Evolutionary conservation across 768 basidiomycete genomes (phyloP), one percentile per base, ranked within the genome.

Genomic region (Sporobolomyces roseus): DNA sequence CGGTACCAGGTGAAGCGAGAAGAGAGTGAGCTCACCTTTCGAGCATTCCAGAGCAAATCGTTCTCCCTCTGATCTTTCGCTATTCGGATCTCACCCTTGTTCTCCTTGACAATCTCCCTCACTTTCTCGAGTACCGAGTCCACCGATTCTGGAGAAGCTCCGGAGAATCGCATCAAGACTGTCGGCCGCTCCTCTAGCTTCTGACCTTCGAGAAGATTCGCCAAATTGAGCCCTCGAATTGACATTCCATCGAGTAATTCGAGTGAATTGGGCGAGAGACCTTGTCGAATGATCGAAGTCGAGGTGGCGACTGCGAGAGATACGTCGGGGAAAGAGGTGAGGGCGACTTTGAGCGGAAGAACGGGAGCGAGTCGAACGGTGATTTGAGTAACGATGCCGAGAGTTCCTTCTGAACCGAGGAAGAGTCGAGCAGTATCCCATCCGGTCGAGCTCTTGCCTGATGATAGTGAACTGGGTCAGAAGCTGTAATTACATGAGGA

Each of bases 121-220:
- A 91, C 84, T n/a, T 81, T 78, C 50, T 83, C 81, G 0, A 88
- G 84, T 0, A 89, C 83, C 48, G 83, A 82, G 5, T 83, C 76
- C 77, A 80, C 78, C 30, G 87, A 84, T 8, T 84, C 82, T 16
- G 82, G 78, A 0, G 83, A 80, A 38, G 89, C 85, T 3, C 91
- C 91, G 77, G 93, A 90, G 59, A 96, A 84, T 78, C 94, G 93
- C 83, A 97, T 90, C 80, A 96, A 91, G 14, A 96, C 83, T 0
- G 87, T 87, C 75, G 73, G 73, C 29, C 69, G 38, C 56, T 76
- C 75, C 10, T 30, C 14, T 19, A 73, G 52, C 29, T 35, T 30
- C 8, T 45, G 58, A 0, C 61, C 48, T 6, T 67, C 63, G 49
- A 71, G 45, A 23, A 68, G 81, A 61, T 70, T 77, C 78, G 65